Base-by-base conservation (phyloP, 306 rosid species). In the Macrotyloma uniflorum region DNA sequence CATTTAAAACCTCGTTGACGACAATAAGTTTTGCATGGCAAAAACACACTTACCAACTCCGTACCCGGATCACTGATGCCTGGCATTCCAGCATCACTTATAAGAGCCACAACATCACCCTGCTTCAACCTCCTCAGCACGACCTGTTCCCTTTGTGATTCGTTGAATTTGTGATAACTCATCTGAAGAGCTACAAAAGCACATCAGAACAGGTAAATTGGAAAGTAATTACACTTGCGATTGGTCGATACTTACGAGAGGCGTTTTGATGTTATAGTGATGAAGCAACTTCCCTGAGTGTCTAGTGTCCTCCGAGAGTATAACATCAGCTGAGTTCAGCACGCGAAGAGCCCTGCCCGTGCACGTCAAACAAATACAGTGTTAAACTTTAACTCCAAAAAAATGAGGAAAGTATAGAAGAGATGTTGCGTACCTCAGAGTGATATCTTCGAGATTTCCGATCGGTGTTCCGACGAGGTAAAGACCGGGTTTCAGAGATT, bases 141-240 rank as follows among this genome's bases (percentile, higher is more conserved):
- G 26, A 86, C 76, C 61, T 87, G 93, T 38, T 89, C 99, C 82
- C 98, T 87, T 78, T 85, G 99, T 8, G 90, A 76, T 83, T 95
- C 99, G 49, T 93, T 95, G 89, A 88, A 95, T 43, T 91, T 93
- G 86, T 95, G 99, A 86, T 91, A 96, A 73, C 98, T 96, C 86
- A 93, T 78, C 97, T 96, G 99, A 67, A 80, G 10, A 35, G 64
- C 75, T 46, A 79, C 12, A 51, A n/a, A n/a, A 14, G 32, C 28
- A 30, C 40, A 83, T 90, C 45, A 88, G 77, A 84, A 78, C 13
- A 49, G 22, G 80, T 15, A 4, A 58, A 80, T 2, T 10, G 49
- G 23, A 70, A 80, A 33, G 42, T 62, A 66, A 30, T 28, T 4
- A 5, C 3, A 26, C 22, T 23, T 18, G 74, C 1, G 22, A 69